A percentile compares a stretch with the other conserved stretches of the same genome.
Evolutionary conservation across 331 rosid species (phyloP).

Genomic region (Malus hybrid): DNA sequence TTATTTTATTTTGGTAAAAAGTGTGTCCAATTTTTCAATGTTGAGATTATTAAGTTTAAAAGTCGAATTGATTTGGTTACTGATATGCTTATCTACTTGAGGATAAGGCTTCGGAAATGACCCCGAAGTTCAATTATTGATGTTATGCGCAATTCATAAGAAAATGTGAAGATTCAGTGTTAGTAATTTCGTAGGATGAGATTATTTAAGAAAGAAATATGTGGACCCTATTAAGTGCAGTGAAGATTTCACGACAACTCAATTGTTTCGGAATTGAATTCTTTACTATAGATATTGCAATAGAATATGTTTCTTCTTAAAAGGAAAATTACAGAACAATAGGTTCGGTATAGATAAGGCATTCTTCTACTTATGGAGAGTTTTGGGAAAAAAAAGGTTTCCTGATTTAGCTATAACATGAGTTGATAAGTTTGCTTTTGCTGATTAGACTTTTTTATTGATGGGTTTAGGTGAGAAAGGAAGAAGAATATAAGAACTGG

Average conservation of each 20-base stretch:
- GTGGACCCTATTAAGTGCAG: background rate
- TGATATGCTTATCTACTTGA: background rate
- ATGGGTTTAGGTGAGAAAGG: conserved; percentile 48
- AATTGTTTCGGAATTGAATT: too few species aligned
- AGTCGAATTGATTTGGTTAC: background rate
- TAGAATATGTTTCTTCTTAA: too few species aligned
- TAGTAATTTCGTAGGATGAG: background rate
- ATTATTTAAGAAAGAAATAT: background rate
- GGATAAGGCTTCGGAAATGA: too few species aligned
- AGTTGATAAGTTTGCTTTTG: background rate
- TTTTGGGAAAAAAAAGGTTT: background rate
- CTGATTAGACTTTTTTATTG: background rate
- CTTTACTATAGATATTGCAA: too few species aligned
- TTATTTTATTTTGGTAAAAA: too few species aligned
- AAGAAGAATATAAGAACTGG: conserved; percentile 39
- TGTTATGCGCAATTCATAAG: background rate
- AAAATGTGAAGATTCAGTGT: background rate
- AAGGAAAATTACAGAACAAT: too few species aligned
- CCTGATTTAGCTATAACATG: background rate
- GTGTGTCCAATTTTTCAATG: background rate
- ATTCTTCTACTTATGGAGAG: background rate
- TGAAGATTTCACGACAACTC: background rate
- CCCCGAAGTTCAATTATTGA: background rate
- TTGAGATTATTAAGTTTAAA: background rate
- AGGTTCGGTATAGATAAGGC: too few species aligned